phyloP scores from a whole-genome alignment of 2,329 filamentous ascomycete genomes.

The Annulohypoxylon truncatum region DNA sequence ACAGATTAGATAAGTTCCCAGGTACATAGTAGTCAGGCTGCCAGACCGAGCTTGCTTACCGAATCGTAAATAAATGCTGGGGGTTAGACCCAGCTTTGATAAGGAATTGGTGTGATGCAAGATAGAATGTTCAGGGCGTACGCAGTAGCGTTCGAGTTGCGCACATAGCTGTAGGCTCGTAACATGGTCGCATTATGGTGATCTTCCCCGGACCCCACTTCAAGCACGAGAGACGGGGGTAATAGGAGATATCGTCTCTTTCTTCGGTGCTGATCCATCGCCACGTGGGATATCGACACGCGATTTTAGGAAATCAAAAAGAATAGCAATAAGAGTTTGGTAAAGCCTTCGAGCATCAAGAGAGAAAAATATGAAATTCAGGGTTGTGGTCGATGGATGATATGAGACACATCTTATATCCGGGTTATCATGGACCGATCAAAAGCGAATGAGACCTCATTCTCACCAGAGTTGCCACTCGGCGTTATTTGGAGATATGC shows the following conservation, averaged over 20 bases:
- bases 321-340: not conserved
- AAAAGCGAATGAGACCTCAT: not conserved
- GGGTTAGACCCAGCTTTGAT: conserved; percentile 10
- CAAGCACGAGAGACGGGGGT: not conserved
- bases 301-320: not conserved
- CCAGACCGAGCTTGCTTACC: not conserved
- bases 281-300: conserved; percentile 7
- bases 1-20: conserved; percentile 20
- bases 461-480: not conserved
- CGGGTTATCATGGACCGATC: not conserved
- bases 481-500: conserved; percentile 3
- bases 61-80: conserved; percentile 2
- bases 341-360: not conserved
- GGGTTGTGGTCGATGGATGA: not conserved
- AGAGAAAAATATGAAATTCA: not conserved
- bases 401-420: not conserved
- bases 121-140: not conserved
- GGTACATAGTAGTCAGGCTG: not conserved
- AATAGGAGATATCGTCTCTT: not conserved
- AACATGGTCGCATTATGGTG: not conserved
- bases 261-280: not conserved
- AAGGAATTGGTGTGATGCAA: conserved; percentile 6
- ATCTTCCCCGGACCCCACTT: conserved; percentile 30
- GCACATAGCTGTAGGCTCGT: no score
- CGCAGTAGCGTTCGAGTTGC: not conserved